Conservation (phyloP, 2,329 filamentous ascomycete species). For the Epichloe baconii region DNA sequence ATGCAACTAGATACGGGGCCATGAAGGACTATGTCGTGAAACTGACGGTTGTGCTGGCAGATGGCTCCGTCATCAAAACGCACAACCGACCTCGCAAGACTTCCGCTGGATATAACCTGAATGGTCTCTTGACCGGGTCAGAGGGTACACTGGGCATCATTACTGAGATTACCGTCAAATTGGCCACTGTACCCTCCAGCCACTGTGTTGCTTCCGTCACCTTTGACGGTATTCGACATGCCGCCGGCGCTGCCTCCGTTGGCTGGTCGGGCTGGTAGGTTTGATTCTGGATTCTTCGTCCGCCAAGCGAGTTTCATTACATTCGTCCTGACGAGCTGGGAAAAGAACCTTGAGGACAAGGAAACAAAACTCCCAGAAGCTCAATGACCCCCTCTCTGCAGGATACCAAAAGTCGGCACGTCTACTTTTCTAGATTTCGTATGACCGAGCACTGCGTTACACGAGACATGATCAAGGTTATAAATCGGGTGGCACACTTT, state of each 20-base stretch:
- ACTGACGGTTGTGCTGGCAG: conserved; percentile 56
- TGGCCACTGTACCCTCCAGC: conserved; percentile 49
- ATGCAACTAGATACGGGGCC: conserved; percentile 53
- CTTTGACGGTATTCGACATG: conserved; percentile 45
- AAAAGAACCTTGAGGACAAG: too few species aligned
- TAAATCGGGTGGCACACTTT: too few species aligned
- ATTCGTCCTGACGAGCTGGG: too few species aligned
- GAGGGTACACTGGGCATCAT: conserved; percentile 37
- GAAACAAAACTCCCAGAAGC: too few species aligned
- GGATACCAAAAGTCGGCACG: too few species aligned
- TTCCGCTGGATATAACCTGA: conserved; percentile 55
- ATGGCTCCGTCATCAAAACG: conserved; percentile 55
- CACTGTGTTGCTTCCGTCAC: conserved; percentile 52
- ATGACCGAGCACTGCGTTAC: too few species aligned
- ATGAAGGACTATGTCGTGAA: conserved; percentile 69
- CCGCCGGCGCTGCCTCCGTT: conserved; percentile 47
- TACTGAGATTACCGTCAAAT: conserved; percentile 41
- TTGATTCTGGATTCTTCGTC: too few species aligned
- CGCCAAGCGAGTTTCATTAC: too few species aligned
- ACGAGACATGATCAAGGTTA: too few species aligned
- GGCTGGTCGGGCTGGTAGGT: too few species aligned
- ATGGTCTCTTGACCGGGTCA: conserved; percentile 53
- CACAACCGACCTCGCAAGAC: conserved; percentile 53
- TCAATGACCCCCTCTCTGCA: too few species aligned
- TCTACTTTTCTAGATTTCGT: too few species aligned